Conservation (phyloP, 106 monocot genomes). For the Agapanthus africanus region DNA sequence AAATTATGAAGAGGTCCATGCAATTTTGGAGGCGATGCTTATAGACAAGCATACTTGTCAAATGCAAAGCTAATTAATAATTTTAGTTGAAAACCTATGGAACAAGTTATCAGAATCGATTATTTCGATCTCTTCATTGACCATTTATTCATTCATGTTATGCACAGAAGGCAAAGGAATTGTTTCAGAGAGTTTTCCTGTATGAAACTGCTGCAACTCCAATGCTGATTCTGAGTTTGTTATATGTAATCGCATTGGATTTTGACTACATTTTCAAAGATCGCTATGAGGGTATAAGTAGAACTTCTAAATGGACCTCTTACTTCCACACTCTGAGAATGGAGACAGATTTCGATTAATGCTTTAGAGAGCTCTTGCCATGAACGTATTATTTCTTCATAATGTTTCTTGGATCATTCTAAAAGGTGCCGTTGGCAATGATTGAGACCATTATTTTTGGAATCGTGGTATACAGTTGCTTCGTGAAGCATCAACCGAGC, state of each 20-base stretch:
- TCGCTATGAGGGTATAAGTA: neutral
- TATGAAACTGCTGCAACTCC: neutral
- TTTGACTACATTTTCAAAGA: neutral
- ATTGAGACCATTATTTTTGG: neutral
- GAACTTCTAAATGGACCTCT: too few relatives aligned
- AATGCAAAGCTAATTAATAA: neutral
- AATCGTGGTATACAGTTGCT: neutral
- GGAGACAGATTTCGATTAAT: neutral
- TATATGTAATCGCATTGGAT: neutral
- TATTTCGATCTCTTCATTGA: neutral
- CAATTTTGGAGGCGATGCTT: conserved; percentile 4
- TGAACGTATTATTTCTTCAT: neutral
- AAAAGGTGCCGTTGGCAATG: neutral
- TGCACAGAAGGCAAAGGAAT: neutral
- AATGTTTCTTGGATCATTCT: neutral
- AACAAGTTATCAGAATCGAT: neutral
- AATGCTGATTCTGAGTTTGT: neutral
- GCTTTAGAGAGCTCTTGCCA: neutral
- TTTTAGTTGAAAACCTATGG: too few relatives aligned
- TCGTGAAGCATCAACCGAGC: neutral
- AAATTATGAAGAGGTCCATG: conserved; percentile 8
- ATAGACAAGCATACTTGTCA: neutral
- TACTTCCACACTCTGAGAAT: neutral
- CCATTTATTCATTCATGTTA: neutral
- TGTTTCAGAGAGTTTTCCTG: neutral